Evolutionary conservation across 345 rosid species (phyloP).

Genomic region (Lumnitzera littorea): DNA sequence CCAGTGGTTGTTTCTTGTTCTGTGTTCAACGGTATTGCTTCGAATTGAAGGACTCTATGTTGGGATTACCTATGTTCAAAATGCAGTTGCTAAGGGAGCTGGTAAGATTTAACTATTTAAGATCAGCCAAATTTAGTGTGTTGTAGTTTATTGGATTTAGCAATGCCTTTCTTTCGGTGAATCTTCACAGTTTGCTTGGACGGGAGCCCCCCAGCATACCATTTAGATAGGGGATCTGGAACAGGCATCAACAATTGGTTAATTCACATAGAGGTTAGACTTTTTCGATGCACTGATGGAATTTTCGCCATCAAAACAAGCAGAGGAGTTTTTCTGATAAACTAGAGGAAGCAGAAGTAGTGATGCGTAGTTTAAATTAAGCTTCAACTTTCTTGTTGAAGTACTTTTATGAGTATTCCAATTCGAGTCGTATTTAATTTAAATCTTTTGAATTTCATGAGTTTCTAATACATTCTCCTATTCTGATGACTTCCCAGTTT

Average conservation of each 20-base stretch:
- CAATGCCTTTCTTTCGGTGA: background rate
- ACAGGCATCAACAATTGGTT: conserved; percentile 84
- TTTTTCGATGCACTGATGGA: background rate
- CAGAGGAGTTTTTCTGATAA: background rate
- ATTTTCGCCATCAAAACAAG: background rate
- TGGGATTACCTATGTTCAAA: conserved; percentile 45
- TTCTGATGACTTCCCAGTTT: background rate
- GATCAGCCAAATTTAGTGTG: background rate
- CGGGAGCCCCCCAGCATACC: conserved; percentile 96
- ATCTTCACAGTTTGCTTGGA: conserved; percentile 74
- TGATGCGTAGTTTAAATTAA: too few species aligned
- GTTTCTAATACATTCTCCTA: background rate
- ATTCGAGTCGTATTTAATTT: too few species aligned
- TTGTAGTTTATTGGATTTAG: background rate
- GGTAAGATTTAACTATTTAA: conserved; percentile 32
- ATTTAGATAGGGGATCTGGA: conserved; percentile 66
- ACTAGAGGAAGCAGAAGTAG: too few species aligned
- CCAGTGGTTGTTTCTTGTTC: conserved; percentile 34
- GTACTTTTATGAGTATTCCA: too few species aligned
- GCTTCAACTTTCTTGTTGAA: too few species aligned
- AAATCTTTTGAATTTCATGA: too few species aligned
- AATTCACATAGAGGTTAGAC: conserved; percentile 81
- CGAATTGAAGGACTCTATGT: conserved; percentile 43
- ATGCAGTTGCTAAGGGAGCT: conserved; percentile 75
- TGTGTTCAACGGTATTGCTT: conserved; percentile 29